phyloP scores from a whole-genome alignment of 345 rosid genomes.

The Eucalyptus albens region DNA sequence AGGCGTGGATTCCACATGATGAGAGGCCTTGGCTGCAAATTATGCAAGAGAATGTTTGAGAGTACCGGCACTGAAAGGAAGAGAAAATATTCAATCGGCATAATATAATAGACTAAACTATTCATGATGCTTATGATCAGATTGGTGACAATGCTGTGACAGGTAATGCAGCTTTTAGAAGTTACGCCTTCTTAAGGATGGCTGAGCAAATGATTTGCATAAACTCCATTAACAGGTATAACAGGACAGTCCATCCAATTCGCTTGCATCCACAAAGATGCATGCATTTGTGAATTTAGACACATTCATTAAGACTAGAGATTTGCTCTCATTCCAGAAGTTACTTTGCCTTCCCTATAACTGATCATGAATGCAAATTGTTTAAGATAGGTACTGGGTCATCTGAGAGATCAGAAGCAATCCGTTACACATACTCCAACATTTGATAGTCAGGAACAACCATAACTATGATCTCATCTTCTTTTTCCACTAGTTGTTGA shows the following conservation, averaged over 20 bases:
- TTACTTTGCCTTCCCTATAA: background rate
- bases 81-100: background rate
- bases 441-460: slow-evolving; percentile 96
- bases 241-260: background rate
- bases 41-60: background rate
- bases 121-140: background rate
- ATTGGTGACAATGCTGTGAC: background rate
- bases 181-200: background rate
- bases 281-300: background rate
- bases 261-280: background rate
- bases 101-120: background rate
- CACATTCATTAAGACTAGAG: background rate
- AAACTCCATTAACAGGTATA: background rate
- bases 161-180: background rate
- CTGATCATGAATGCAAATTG: background rate
- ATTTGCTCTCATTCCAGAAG: background rate
- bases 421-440: slow-evolving; percentile 66
- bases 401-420: slow-evolving; percentile 69
- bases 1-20: slow-evolving; percentile 99
- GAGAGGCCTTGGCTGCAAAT: slow-evolving; percentile 76
- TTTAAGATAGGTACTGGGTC: slow-evolving; percentile 48
- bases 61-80: background rate
- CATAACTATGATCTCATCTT: slow-evolving; percentile 93
- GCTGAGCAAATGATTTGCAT: background rate
- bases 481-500: slow-evolving; percentile 71